Conservation (phyloP, 1,284 basidiomycete species). For the Mrakiaceae sp. region DNA sequence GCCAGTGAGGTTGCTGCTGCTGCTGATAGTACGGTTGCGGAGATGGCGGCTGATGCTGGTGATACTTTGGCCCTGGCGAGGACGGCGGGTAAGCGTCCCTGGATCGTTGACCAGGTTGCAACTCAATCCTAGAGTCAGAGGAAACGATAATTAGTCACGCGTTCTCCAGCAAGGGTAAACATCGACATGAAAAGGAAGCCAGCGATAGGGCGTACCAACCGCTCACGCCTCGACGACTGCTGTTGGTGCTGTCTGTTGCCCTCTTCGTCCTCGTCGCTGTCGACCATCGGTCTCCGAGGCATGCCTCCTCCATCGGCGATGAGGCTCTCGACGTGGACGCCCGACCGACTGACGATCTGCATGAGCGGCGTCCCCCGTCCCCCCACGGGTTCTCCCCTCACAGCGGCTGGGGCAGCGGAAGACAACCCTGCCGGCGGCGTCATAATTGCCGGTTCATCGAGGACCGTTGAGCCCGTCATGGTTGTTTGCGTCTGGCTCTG, state of each 20-base stretch:
- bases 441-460: neutral
- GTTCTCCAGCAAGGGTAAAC: too few species aligned
- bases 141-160: too few species aligned
- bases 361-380: slow-evolving; percentile 24
- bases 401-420: slow-evolving; percentile 19
- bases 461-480: neutral
- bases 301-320: slow-evolving; percentile 36
- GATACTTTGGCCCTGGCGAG: too few species aligned
- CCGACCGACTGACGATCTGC: slow-evolving; percentile 27
- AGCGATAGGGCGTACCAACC: neutral
- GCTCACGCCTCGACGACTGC: neutral
- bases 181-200: too few species aligned
- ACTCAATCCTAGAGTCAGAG: too few species aligned
- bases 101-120: too few species aligned
- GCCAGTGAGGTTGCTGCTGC: too few species aligned
- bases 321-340: slow-evolving; percentile 33
- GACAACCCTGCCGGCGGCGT: neutral
- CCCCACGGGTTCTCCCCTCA: slow-evolving; percentile 22
- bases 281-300: neutral
- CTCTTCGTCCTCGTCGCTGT: neutral
- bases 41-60: too few species aligned
- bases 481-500: neutral
- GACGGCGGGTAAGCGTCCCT: too few species aligned
- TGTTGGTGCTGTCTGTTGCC: neutral
- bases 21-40: too few species aligned